Evolutionary conservation across 306 rosid species (phyloP), one percentile per base, ranked within the genome.

Genomic region (Calophaca sinica): DNA sequence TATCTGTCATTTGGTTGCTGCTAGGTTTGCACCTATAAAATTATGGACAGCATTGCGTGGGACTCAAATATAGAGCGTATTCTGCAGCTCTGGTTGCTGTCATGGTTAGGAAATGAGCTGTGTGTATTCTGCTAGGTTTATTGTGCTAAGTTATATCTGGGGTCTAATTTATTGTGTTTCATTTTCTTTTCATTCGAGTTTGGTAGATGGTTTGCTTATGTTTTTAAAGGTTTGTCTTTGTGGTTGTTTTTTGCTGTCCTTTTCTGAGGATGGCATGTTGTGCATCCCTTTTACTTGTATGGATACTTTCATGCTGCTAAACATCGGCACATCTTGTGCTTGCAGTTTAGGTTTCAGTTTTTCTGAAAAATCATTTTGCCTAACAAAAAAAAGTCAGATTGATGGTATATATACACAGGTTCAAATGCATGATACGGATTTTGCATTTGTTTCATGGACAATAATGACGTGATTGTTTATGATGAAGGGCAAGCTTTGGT

Each of bases 251-350:
- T 36, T 13, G 67, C 20, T 61, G 12, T 38, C 3, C n/a, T 15
- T 31, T 38, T 62, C 68, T 14, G 39, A 62, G 33, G 68, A 14
- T 38, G 68, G 3, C 31, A 62, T 38, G 50, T 62, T 62, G 9
- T 39, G 26, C 26, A 20, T 20, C 26, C 26, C 26, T 20, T 20
- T 20, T 20, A 20, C 1, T 20, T 20, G 26, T 20, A 20, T 20
- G 1, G 26, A 20, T 20, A 20, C 26, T 20, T 20, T 20, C 26
- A 20, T 20, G 26, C 26, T 20, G 26, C 26, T 20, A 20, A 20
- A 20, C 26, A 20, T 20, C 26, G 26, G 26, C 26, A 20, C 26
- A 20, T 20, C 26, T 20, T 20, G 26, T 20, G 26, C 26, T 20
- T 20, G 1, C 0, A 20, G 26, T 20, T 20, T 20, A 20, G 26